Base-by-base conservation (phyloP, 2,329 filamentous ascomycete genomes). In the Clonostachys byssicola region DNA sequence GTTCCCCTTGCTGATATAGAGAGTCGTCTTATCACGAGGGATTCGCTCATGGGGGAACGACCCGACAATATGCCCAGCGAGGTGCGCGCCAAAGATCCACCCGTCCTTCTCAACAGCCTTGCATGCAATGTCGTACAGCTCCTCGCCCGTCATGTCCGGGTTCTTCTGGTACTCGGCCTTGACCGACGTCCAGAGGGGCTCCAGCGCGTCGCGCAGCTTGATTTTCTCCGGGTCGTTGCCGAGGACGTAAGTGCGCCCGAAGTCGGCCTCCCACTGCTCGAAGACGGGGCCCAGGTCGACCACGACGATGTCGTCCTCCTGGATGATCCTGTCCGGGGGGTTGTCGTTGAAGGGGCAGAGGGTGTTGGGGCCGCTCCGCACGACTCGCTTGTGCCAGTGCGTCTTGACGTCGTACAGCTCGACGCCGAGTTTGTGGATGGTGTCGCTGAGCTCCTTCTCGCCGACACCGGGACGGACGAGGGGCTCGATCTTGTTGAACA, bases 241-340 rank as follows among this genome's bases (percentile, higher is more conserved):
- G 0, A 78, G 63, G 4, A 78, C 73, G 50, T 70, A 78, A 1
- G 75, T 78, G 13, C 74, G 71, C 8, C 74, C 74, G 48, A 77
- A 77, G 50, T 78, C 75, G 6, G 75, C 75, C 54, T 78, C 75
- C 71, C 72, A 79, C 1, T 62, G 64, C 44, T 76, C 74, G 47
- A 78, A 77, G 0, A 78, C 73, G 0, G 75, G 74, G 0, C 75
- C 75, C 3, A 78, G 61, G 50, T 78, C 75, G 34, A 78, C 68
- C 47, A 74, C 68, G 3, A 79, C 58, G 43, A 79, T 78, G 47
- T 79, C 75, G 45, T 75, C 73, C 4, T 58, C 54, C 49, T 71
- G 52, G 43, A 79, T 70, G 34, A 68, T 56, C 5, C 74, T 71
- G 51, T 77, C 72, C 0, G 73, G 71, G 1, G 74, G 73, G 53